Base-by-base conservation (phyloP, 768 basidiomycete genomes). In the Podaxis sp. region DNA sequence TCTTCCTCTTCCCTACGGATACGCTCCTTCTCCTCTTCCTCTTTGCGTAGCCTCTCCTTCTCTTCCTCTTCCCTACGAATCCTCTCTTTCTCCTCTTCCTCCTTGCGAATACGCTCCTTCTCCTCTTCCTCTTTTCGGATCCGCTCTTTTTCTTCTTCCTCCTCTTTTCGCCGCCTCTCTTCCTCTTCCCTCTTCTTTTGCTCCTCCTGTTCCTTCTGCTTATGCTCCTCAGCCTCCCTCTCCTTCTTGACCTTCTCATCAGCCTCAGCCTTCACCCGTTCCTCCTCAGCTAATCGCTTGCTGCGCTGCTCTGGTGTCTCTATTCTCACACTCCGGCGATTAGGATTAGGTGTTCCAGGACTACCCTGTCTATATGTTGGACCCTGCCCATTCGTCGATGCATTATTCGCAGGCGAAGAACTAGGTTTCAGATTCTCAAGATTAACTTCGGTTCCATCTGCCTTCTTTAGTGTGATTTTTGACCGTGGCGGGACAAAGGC, bases 371-470 rank as follows among this genome's bases (percentile, higher is more conserved):
- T 69, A 63, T 71, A 74, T 7, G 67, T 69, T 1, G 76, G 64
- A 9, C 66, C 63, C 47, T 64, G 65, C 0, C 70, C 70, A 23
- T 77, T 68, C 2, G 79, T 64, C 1, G 76, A 63, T 9, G 79
- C 70, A 0, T 79, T 70, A 27, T 76, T 69, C 1, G 74, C 68
- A 1, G 78, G 68, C 0, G 80, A 73, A 38, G 76, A 71, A 50
- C 79, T 76, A 44, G 75, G 70, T 64, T 84, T 81, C 68, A 89
- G 75, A 38, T 77, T 69, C 58, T 82, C 82, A 46, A 92, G 59
- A 40, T 83, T 79, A 53, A 91, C 76, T 72, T 89, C 88, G 23
- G 73, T 79, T 32, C 91, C 91, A 47, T 87, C 83, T 44, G 80
- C 74, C 57, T 75, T 82, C 73, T 89, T 90, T 61, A 91, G 77